These are phyloP conservation scores for Herpotrichia juniperi DNA, from an alignment of 2,329 filamentous ascomycete species.

Conservation along the genomic window DNA sequence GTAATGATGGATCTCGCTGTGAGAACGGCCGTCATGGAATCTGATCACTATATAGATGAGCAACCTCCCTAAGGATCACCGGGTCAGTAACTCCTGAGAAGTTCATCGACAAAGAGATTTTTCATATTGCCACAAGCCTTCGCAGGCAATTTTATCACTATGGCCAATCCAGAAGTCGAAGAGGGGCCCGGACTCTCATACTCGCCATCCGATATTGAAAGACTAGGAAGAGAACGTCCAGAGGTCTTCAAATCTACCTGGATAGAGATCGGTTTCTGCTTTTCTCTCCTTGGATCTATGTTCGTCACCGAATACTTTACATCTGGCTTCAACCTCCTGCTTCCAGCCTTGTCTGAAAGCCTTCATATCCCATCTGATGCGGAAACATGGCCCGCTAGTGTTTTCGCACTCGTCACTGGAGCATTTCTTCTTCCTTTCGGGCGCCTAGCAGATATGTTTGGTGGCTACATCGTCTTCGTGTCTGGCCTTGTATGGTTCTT, in stretches of 20 bases:
- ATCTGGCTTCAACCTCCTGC: slow-evolving; percentile 72
- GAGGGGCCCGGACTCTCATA: slow-evolving; percentile 23
- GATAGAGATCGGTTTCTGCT: slow-evolving; percentile 68
- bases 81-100: background rate
- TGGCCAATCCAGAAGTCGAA: slow-evolving; percentile 14
- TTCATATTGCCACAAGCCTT: background rate
- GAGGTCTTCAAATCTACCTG: slow-evolving; percentile 58
- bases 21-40: background rate
- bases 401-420: slow-evolving; percentile 45
- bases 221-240: slow-evolving; percentile 67
- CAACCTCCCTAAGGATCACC: background rate
- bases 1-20: background rate
- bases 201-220: slow-evolving; percentile 55
- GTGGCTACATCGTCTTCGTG: slow-evolving; percentile 68
- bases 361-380: slow-evolving; percentile 72
- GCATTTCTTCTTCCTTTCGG: slow-evolving; percentile 56
- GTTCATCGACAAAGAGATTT: background rate
- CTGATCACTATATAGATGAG: background rate
- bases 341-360: slow-evolving; percentile 67
- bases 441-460: slow-evolving; percentile 65
- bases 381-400: slow-evolving; percentile 51
- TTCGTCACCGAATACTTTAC: slow-evolving; percentile 75
- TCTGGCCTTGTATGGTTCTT: slow-evolving; percentile 68
- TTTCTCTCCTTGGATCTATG: slow-evolving; percentile 67
- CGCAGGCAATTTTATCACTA: background rate